Evolutionary conservation across 371 early-diverging fungal genomes (phyloP).

Genomic region (Lichtheimia ramosa): DNA sequence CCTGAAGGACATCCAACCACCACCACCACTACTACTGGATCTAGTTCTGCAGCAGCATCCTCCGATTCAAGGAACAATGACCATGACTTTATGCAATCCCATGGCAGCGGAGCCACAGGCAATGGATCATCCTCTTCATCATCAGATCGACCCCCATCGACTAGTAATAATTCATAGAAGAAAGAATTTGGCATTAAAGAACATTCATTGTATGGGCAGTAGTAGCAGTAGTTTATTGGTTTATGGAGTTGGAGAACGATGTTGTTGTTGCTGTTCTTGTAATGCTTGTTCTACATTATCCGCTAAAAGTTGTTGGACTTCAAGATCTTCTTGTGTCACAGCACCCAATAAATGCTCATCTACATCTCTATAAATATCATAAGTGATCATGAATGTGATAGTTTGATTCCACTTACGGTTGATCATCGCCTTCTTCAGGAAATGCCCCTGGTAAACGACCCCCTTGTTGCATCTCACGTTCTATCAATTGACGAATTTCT

Average conservation of each 20-base stretch:
- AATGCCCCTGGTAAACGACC: conserved; percentile 24
- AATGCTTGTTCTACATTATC: conserved; percentile 17
- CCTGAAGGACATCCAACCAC: conserved; percentile 1
- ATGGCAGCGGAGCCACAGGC: neutral
- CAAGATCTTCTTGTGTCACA: conserved; percentile 25
- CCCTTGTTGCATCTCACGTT: conserved; percentile 11
- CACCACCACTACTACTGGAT: neutral
- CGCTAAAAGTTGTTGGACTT: conserved; percentile 32
- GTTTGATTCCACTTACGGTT: neutral
- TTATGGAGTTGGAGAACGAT: neutral
- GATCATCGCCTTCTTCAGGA: neutral
- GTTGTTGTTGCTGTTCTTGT: neutral
- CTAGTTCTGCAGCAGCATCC: neutral
- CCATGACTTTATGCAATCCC: conserved; percentile 3
- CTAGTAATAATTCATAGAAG: too few relatives aligned
- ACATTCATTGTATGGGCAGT: too few relatives aligned
- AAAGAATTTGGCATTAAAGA: too few relatives aligned
- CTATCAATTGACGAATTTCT: conserved; percentile 5
- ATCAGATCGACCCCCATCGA: neutral
- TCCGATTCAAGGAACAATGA: conserved; percentile 2
- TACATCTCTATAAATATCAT: too few relatives aligned
- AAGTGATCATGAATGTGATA: too few relatives aligned
- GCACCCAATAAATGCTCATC: conserved; percentile 20
- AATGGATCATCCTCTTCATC: conserved; percentile 5
- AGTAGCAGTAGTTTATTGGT: too few relatives aligned